phyloP scores from a whole-genome alignment of 2,329 filamentous ascomycete genomes.

The Colletotrichum brevisporum region DNA sequence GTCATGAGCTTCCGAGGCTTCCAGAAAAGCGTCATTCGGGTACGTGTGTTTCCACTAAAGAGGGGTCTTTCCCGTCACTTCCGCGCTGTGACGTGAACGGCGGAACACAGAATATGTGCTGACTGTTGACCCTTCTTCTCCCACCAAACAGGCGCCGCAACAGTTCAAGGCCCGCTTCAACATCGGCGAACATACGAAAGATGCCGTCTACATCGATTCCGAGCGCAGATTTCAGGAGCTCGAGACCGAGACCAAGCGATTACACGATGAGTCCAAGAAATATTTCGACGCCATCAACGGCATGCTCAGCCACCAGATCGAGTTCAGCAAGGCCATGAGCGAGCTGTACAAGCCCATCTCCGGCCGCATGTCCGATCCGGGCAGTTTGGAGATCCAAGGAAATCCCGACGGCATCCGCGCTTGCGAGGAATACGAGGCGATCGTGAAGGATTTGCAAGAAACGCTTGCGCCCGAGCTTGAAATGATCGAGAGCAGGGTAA shows the following conservation, averaged over 20 bases:
- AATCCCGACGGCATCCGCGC: constrained; percentile 94
- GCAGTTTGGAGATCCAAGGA: constrained; percentile 83
- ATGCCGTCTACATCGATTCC: constrained; percentile 93
- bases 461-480: constrained; percentile 93
- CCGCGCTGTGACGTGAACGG: constrained; percentile 14
- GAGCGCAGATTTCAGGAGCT: constrained; percentile 95
- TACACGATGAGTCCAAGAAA: constrained; percentile 97
- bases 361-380: constrained; percentile 92
- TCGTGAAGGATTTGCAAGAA: constrained; percentile 91
- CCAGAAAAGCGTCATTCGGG: constrained; percentile 88
- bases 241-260: constrained; percentile 94
- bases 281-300: constrained; percentile 98
- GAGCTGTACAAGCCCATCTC: constrained; percentile 99
- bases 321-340: constrained; percentile 95
- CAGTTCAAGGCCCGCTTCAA: constrained; percentile 93
- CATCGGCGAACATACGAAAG: constrained; percentile 94
- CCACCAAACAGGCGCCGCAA: constrained; percentile 79
- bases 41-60: constrained; percentile 57
- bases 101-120: constrained; percentile 26
- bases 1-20: constrained; percentile 98
- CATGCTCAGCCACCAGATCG: constrained; percentile 98
- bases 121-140: constrained; percentile 16
- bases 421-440: constrained; percentile 94
- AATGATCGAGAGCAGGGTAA: constrained; percentile 94
- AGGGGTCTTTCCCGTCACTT: constrained; percentile 36